phyloP scores from a whole-genome alignment of 1,139 yeast species.

The Waltiozyma sp. region DNA sequence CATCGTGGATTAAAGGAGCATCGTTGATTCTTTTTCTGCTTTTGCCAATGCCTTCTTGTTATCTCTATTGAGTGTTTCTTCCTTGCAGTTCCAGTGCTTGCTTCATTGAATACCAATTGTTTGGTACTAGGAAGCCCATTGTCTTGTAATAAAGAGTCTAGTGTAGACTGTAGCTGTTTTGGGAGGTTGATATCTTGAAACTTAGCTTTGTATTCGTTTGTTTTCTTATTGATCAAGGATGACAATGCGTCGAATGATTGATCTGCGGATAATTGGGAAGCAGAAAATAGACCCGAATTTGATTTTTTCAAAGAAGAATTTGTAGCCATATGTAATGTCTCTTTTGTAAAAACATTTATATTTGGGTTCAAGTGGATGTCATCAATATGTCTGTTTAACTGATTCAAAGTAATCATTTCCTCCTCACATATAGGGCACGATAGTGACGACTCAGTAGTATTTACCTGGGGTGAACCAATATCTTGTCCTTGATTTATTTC shows the following conservation, averaged over 20 bases:
- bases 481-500: not conserved
- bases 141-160: conserved; percentile 8
- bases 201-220: conserved; percentile 21
- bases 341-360: conserved; percentile 7
- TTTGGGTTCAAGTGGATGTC: conserved; percentile 39
- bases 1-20: conserved; percentile 23
- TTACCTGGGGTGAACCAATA: too few relatives aligned
- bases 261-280: conserved; percentile 16
- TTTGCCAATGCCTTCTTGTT: conserved; percentile 56
- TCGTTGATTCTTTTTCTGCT: conserved; percentile 26
- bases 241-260: conserved; percentile 32
- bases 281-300: not conserved
- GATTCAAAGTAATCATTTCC: conserved; percentile 42
- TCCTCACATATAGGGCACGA: conserved; percentile 67
- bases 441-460: conserved; percentile 8
- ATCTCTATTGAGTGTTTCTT: conserved; percentile 19
- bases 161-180: conserved; percentile 12
- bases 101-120: not conserved
- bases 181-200: conserved; percentile 16
- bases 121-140: conserved; percentile 21
- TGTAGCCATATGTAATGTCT: not conserved
- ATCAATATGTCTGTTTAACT: conserved; percentile 65
- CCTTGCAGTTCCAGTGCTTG: not conserved
- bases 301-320: not conserved
- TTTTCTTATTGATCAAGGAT: conserved; percentile 12